Percentiles rank a stretch among this genome's conserved stretches.
Conservation (phyloP, 2,329 filamentous ascomycete species). For the Aspergillus neoniger region DNA sequence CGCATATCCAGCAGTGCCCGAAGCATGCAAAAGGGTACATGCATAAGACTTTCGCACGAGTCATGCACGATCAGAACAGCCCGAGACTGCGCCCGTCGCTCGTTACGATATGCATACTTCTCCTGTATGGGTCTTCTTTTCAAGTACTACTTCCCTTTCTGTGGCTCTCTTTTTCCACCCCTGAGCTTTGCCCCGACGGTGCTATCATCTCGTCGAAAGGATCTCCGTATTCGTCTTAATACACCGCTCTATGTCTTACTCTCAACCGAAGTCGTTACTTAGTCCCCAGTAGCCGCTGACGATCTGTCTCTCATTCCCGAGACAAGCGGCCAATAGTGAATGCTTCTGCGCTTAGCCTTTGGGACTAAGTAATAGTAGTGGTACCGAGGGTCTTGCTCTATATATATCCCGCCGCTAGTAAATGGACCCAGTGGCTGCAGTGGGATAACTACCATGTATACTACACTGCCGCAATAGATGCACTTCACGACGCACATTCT, state of each 20-base stretch:
- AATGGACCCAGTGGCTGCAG: neutral
- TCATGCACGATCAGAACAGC: neutral
- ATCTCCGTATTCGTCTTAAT: neutral
- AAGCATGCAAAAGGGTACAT: neutral
- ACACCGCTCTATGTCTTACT: conserved; percentile 1
- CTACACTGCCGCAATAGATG: neutral
- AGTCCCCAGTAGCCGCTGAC: neutral
- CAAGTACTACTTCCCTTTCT: neutral
- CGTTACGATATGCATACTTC: neutral
- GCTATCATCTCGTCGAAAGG: neutral
- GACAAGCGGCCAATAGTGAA: neutral
- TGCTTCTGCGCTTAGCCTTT: neutral
- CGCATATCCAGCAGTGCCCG: neutral
- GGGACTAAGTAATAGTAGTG: neutral
- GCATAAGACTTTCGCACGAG: neutral
- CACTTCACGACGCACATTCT: neutral
- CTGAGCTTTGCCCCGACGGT: neutral
- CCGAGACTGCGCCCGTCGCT: neutral
- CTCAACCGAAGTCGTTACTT: neutral
- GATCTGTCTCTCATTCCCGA: neutral
- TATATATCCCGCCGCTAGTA: neutral
- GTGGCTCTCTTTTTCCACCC: neutral
- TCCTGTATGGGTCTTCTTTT: too few species aligned
- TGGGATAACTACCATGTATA: neutral
- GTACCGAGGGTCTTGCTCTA: neutral